Evolutionary conservation across 495 filamentous ascomycete species (phyloP).

Genomic region (Penicillium verhagenii): DNA sequence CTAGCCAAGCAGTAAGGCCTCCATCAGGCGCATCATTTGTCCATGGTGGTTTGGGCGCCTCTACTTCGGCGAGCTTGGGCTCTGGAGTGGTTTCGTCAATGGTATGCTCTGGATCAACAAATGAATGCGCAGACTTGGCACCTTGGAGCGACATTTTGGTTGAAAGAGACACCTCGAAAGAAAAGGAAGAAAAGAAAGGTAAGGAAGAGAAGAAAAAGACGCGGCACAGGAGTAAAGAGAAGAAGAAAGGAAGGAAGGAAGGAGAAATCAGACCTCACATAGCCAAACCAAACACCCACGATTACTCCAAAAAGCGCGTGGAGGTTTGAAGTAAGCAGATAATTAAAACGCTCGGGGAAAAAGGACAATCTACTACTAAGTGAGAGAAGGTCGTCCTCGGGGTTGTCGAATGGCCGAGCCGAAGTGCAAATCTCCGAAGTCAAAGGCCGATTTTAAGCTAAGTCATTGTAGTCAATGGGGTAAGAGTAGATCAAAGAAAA

Average conservation of each 20-base stretch:
- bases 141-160: background rate
- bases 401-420: background rate
- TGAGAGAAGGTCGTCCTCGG: background rate
- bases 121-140: background rate
- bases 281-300: too few relatives aligned
- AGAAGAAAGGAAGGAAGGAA: too few relatives aligned
- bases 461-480: too few relatives aligned
- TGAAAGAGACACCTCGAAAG: background rate
- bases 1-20: slow-evolving; percentile 34
- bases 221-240: too few relatives aligned
- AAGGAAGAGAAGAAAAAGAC: background rate
- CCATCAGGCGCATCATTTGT: background rate
- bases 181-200: background rate
- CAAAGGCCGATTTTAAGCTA: background rate
- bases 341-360: too few relatives aligned
- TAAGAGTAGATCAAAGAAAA: too few relatives aligned
- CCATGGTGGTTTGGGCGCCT: background rate
- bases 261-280: too few relatives aligned
- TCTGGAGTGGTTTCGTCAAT: background rate
- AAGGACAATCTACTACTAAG: too few relatives aligned
- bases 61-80: background rate
- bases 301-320: too few relatives aligned
- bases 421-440: background rate
- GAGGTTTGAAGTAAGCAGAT: too few relatives aligned
- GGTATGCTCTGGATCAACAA: background rate